These are phyloP conservation scores for Neospora caninum DNA, from an alignment of 169 alveolate genomes.

Conservation along the genomic window DNA sequence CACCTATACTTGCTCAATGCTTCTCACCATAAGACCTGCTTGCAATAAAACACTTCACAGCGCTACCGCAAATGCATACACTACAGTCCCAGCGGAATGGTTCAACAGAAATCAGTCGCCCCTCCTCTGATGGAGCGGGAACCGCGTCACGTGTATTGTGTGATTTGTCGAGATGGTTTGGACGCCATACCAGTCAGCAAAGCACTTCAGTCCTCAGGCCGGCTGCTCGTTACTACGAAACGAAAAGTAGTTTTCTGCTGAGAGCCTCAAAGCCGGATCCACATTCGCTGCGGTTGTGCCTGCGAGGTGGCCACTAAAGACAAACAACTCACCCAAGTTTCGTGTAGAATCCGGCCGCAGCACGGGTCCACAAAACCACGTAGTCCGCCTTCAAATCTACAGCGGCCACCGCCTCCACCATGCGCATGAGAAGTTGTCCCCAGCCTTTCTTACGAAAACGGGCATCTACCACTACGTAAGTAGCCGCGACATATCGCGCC, in stretches of 20 bases:
- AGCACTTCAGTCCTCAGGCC: too few species aligned
- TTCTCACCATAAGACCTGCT: background rate
- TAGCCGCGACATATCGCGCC: slow-evolving; percentile 26
- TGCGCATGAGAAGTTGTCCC: slow-evolving; percentile 2
- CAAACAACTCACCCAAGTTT: background rate
- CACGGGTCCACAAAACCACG: slow-evolving; percentile 8
- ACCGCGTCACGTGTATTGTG: too few species aligned
- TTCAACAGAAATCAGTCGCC: too few species aligned
- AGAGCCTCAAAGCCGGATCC: too few species aligned
- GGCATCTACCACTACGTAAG: background rate
- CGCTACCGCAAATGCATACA: too few species aligned
- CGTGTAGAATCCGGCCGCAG: background rate
- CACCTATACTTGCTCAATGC: background rate
- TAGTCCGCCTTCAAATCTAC: background rate
- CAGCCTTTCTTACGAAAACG: background rate
- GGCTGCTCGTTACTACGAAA: too few species aligned
- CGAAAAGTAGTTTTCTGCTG: too few species aligned
- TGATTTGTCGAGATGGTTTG: too few species aligned
- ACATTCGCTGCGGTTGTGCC: too few species aligned
- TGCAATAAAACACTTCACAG: background rate
- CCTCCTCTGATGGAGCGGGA: too few species aligned
- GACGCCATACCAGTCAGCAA: too few species aligned
- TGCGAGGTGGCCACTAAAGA: background rate
- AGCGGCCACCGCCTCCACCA: slow-evolving; percentile 6
- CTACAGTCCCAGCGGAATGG: too few species aligned